These are phyloP conservation scores for Fusarium kyushuense DNA, from an alignment of 2,329 filamentous ascomycete genomes.

Conservation along the genomic window DNA sequence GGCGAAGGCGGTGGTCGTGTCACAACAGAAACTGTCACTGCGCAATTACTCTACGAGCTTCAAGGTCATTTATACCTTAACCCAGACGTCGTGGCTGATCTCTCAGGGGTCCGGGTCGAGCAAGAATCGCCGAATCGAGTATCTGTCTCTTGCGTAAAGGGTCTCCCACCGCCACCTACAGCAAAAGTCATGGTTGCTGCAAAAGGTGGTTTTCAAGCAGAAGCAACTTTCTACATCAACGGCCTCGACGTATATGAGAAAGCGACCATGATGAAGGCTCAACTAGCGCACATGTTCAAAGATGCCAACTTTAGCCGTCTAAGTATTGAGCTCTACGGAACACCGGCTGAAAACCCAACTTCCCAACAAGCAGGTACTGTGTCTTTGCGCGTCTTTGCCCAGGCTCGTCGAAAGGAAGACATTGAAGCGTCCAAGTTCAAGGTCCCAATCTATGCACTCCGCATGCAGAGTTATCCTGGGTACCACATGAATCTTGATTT, in stretches of 20 bases:
- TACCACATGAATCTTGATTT: conserved; percentile 60
- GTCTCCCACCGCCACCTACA: conserved; percentile 49
- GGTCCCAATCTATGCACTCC: conserved; percentile 53
- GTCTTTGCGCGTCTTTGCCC: conserved; percentile 59
- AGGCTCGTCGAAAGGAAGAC: conserved; percentile 56
- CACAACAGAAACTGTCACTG: conserved; percentile 51
- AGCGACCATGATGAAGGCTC: conserved; percentile 57
- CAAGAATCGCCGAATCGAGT: conserved; percentile 54
- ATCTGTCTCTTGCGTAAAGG: conserved; percentile 48
- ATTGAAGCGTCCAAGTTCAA: conserved; percentile 54
- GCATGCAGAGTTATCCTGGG: conserved; percentile 58
- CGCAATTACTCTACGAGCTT: conserved; percentile 60
- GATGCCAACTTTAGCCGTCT: conserved; percentile 53
- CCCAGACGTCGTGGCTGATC: conserved; percentile 57
- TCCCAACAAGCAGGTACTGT: conserved; percentile 63
- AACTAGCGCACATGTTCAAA: conserved; percentile 53
- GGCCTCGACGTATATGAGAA: conserved; percentile 60
- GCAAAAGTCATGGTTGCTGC: conserved; percentile 58
- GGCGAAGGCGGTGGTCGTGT: conserved; percentile 54
- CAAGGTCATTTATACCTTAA: conserved; percentile 60
- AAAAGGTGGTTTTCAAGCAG: conserved; percentile 59
- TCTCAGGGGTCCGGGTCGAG: conserved; percentile 58
- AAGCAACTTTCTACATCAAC: conserved; percentile 58
- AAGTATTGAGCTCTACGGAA: conserved; percentile 54
- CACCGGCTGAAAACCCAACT: conserved; percentile 54